A percentile compares a stretch with the other conserved stretches of the same genome.
These are phyloP conservation scores for Arthromyces matolae DNA, from an alignment of 768 basidiomycete species.

Conservation along the genomic window DNA sequence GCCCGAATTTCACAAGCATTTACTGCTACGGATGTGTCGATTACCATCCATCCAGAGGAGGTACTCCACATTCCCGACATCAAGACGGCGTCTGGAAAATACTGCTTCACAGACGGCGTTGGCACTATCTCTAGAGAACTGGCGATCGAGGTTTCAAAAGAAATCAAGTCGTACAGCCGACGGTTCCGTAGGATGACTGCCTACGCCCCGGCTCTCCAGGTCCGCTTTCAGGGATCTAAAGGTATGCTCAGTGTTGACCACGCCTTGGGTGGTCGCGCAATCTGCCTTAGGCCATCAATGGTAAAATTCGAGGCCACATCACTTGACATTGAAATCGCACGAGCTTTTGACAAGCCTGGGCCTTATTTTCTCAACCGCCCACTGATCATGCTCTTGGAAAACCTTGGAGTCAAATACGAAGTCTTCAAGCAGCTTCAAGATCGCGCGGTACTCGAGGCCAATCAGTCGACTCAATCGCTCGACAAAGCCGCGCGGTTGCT, in stretches of 20 bases:
- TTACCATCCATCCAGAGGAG: slow-evolving; percentile 45
- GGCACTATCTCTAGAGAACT: slow-evolving; percentile 59
- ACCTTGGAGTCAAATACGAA: slow-evolving; percentile 52
- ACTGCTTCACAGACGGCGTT: slow-evolving; percentile 67
- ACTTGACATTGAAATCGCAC: slow-evolving; percentile 57
- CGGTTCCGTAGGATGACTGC: slow-evolving; percentile 28
- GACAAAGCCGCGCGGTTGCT: slow-evolving; percentile 45
- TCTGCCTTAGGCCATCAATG: slow-evolving; percentile 59
- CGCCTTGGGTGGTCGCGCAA: slow-evolving; percentile 41
- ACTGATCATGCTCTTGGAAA: slow-evolving; percentile 62
- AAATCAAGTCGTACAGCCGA: slow-evolving; percentile 35
- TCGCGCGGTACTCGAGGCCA: slow-evolving; percentile 44
- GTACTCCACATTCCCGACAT: slow-evolving; percentile 40
- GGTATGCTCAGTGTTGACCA: slow-evolving; percentile 62
- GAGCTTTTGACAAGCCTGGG: slow-evolving; percentile 58
- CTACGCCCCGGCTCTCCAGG: slow-evolving; percentile 51
- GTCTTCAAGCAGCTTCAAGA: slow-evolving; percentile 55
- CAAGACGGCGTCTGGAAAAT: slow-evolving; percentile 27
- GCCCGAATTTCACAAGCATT: slow-evolving; percentile 74
- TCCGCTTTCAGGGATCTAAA: slow-evolving; percentile 63
- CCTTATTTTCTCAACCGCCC: slow-evolving; percentile 59
- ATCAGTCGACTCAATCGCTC: slow-evolving; percentile 40
- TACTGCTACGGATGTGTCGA: slow-evolving; percentile 64
- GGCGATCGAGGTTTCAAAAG: slow-evolving; percentile 45
- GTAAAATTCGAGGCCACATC: slow-evolving; percentile 60